phyloP scores from a whole-genome alignment of 495 filamentous ascomycete species.

The Penicillium malachiteum region DNA sequence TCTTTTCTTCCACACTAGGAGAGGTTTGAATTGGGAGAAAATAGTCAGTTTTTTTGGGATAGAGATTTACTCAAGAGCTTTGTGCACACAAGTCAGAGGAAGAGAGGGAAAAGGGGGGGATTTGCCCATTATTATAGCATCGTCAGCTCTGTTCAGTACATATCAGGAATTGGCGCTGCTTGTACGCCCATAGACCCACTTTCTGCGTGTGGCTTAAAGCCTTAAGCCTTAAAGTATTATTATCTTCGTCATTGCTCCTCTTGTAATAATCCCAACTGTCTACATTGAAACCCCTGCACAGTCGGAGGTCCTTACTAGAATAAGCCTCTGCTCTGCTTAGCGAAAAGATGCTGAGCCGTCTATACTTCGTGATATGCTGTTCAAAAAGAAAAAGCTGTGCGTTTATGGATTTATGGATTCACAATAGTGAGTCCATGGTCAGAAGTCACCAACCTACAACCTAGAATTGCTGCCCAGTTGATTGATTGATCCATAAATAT shows the following conservation, averaged over 20 bases:
- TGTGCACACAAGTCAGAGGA: slow-evolving; percentile 1
- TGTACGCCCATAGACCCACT: slow-evolving; percentile 11
- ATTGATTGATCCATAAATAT: slow-evolving; percentile 4
- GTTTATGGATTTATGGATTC: slow-evolving; percentile 13
- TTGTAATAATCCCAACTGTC: not conserved
- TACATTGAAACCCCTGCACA: too few relatives aligned
- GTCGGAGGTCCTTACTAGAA: too few relatives aligned
- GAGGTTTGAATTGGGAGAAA: too few relatives aligned
- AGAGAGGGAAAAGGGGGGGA: slow-evolving; percentile 10
- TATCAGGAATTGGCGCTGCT: slow-evolving; percentile 1
- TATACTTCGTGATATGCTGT: too few relatives aligned
- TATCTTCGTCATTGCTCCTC: not conserved
- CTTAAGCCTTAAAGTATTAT: slow-evolving; percentile 1
- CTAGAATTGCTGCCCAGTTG: too few relatives aligned
- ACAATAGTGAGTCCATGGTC: slow-evolving; percentile 15
- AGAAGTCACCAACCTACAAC: slow-evolving; percentile 6
- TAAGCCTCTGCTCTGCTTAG: too few relatives aligned
- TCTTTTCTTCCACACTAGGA: not conserved
- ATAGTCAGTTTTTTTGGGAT: too few relatives aligned
- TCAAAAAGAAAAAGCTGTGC: not conserved
- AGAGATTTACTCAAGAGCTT: too few relatives aligned
- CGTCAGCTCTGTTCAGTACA: not conserved
- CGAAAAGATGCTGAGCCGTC: too few relatives aligned
- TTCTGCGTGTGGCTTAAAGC: too few relatives aligned
- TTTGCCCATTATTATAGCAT: slow-evolving; percentile 27